These are phyloP conservation scores for Dittrichia graveolens DNA, from an alignment of 129 eudicot genomes.

Conservation along the genomic window DNA sequence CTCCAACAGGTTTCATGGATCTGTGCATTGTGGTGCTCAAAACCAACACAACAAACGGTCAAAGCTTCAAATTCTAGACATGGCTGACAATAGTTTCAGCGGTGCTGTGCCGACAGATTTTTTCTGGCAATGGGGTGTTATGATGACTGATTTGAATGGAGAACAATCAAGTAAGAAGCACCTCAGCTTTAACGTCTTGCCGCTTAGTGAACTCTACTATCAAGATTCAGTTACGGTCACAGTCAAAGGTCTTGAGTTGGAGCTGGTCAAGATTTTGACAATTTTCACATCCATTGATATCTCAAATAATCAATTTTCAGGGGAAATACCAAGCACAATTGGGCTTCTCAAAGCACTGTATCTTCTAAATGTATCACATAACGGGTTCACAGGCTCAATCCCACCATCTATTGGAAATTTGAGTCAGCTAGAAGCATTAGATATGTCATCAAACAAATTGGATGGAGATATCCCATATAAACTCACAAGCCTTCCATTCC, in stretches of 20 bases:
- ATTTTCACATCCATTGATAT: slow-evolving; percentile 59
- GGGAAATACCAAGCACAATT: slow-evolving; percentile 46
- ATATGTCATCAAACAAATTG: slow-evolving; percentile 53
- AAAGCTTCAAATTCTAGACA: slow-evolving; percentile 50
- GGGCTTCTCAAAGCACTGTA: slow-evolving; percentile 43
- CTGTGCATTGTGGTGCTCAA: background rate
- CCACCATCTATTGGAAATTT: slow-evolving; percentile 52
- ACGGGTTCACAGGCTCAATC: slow-evolving; percentile 48
- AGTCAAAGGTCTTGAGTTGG: slow-evolving; percentile 42
- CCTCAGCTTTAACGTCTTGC: background rate
- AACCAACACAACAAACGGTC: slow-evolving; percentile 11
- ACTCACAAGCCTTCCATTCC: slow-evolving; percentile 45
- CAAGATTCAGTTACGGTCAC: slow-evolving; percentile 47
- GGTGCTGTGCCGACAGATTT: slow-evolving; percentile 26
- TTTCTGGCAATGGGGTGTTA: slow-evolving; percentile 34
- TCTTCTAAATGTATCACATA: slow-evolving; percentile 55
- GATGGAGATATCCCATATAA: slow-evolving; percentile 47
- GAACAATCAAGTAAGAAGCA: slow-evolving; percentile 3
- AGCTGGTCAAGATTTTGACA: slow-evolving; percentile 49
- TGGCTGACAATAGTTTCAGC: slow-evolving; percentile 32
- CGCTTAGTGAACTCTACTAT: slow-evolving; percentile 28
- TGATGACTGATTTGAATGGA: slow-evolving; percentile 25
- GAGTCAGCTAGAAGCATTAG: slow-evolving; percentile 53
- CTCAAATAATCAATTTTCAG: slow-evolving; percentile 48
- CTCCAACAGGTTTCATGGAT: slow-evolving; percentile 39